Evolutionary conservation across 2,329 filamentous ascomycete genomes (phyloP), one percentile per base, ranked within the genome.

Genomic region (Pseudocercospora pini-densiflorae): DNA sequence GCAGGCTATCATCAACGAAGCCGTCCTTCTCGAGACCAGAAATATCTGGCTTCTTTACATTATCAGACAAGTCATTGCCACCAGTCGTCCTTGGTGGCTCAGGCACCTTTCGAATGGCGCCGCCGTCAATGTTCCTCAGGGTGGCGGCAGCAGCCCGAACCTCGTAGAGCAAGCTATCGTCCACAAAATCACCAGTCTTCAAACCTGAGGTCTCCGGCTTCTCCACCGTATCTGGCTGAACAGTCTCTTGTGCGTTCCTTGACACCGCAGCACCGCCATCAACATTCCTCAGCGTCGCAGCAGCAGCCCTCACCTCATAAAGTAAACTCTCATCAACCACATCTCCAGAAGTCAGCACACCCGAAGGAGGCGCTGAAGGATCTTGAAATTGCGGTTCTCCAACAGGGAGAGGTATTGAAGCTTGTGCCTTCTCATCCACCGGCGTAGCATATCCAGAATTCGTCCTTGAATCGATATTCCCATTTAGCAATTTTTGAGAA

Each of bases 391-490:
- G 24, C 24, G 24, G 19, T n/a, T 47, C 43, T 16, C 5, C 43
- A 47, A 47, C 29, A 31, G 24, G 24, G 5, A 27, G 24, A 3
- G 24, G 5, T 27, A 27, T 27, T 6, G 31, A 12, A 33, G 31
- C 31, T 33, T 10, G 29, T 5, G 29, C 29, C 5, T 36, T 1
- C 33, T 33, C 43, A 7, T 47, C 45, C 21, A 12, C 5, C n/a
- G 45, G 14, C 45, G 45, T 49, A 7, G 19, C 47, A 21, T 16
- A 16, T 24, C 19, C 47, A 10, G 63, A 65, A 27, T 66, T 62
- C 5, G 40, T 57, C 24, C 59, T 59, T 10, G 59, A 66, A 27
- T 66, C 59, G 5, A 66, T 62, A 19, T 66, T 62, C 8, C 59
- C 64, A 33, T 66, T 53, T 5, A 62, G 19, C 4, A 53, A 14